Evolutionary conservation across 169 alveolate species (phyloP).

Genomic region (Theileria orientalis): DNA sequence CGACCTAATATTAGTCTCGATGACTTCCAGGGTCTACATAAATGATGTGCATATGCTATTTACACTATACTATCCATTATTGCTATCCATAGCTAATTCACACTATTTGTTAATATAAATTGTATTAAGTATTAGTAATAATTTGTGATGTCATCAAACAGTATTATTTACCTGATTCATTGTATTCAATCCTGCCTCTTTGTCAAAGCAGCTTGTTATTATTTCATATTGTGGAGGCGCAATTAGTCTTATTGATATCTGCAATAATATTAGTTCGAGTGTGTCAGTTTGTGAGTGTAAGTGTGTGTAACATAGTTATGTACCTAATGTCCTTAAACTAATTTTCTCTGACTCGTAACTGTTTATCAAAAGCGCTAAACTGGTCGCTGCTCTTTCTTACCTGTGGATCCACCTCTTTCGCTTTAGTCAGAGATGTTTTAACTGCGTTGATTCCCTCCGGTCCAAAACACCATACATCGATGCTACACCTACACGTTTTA

Average conservation of each 20-base stretch:
- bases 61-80: neutral
- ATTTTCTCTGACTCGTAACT: no score
- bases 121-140: no score
- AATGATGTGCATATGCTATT: slow-evolving; percentile 73
- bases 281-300: no score
- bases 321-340: no score
- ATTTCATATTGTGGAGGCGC: slow-evolving; percentile 91
- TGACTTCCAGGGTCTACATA: slow-evolving; percentile 72
- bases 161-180: slow-evolving; percentile 33
- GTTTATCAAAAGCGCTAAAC: neutral
- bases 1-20: slow-evolving; percentile 78
- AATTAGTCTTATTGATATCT: slow-evolving; percentile 83
- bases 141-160: no score
- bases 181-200: slow-evolving; percentile 77
- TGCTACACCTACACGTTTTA: slow-evolving; percentile 78
- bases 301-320: no score
- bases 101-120: no score
- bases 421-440: slow-evolving; percentile 87
- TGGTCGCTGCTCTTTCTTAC: slow-evolving; percentile 12
- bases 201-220: slow-evolving; percentile 87
- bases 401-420: slow-evolving; percentile 44
- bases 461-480: slow-evolving; percentile 93
- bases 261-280: no score
- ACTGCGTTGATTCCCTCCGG: slow-evolving; percentile 98
- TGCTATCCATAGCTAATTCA: no score